Percentiles rank a stretch among this genome's conserved stretches.
phyloP scores from a whole-genome alignment of 768 basidiomycete genomes.

The Lentinus brumalis region DNA sequence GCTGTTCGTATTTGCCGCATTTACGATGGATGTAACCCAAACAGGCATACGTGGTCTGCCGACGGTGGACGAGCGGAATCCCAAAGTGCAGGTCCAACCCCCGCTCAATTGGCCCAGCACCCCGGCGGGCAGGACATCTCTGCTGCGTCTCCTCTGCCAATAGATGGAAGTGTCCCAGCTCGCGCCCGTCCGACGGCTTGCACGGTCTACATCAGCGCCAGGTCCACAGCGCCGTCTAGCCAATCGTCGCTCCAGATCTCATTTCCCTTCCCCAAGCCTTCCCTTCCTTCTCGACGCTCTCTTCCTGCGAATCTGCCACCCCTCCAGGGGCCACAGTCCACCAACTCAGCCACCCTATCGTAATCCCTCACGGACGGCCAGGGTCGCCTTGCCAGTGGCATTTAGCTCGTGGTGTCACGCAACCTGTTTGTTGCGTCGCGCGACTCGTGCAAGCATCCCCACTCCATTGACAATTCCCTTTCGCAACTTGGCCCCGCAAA shows the following conservation, averaged over 20 bases:
- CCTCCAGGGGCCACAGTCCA: no score
- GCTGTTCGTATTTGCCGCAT: not conserved
- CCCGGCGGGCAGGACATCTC: not conserved
- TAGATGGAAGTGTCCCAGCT: not conserved
- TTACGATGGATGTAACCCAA: slow-evolving; percentile 1
- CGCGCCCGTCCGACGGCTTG: not conserved
- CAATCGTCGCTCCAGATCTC: slow-evolving; percentile 3
- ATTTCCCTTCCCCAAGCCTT: not conserved
- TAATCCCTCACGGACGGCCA: no score
- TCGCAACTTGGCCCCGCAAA: no score
- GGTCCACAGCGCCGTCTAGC: not conserved
- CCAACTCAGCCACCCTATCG: no score
- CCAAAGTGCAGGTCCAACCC: not conserved
- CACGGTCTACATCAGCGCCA: not conserved
- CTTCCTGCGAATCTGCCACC: no score
- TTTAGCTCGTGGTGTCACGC: no score
- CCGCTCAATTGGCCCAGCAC: slow-evolving; percentile 13
- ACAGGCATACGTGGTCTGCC: slow-evolving; percentile 4
- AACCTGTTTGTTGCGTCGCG: no score
- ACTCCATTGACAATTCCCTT: no score
- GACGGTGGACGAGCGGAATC: slow-evolving; percentile 1
- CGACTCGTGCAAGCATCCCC: no score
- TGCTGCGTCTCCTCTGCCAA: not conserved
- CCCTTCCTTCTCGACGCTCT: not conserved
- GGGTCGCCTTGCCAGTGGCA: no score